Evolutionary conservation across 2,329 filamentous ascomycete genomes (phyloP).

Genomic region (Colletotrichum australisinense): DNA sequence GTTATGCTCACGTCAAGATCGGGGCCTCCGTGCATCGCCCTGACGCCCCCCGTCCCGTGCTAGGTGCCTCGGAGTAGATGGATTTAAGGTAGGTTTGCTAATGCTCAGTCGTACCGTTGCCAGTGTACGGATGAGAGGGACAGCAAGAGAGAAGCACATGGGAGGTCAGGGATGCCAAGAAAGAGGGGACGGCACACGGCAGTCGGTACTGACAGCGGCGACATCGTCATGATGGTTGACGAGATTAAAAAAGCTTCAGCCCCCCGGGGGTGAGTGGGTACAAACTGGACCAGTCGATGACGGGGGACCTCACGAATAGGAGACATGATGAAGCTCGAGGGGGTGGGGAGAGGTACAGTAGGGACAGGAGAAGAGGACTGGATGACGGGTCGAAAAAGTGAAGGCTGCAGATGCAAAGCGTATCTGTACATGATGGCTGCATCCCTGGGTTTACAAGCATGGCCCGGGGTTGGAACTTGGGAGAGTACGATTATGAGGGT

Average conservation of each 20-base stretch:
- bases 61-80: background rate
- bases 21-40: slow-evolving; percentile 12
- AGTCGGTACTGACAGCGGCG: background rate
- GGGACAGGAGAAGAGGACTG: background rate
- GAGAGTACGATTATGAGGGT: background rate
- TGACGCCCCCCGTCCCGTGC: background rate
- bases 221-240: slow-evolving; percentile 4
- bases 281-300: slow-evolving; percentile 4
- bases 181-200: slow-evolving; percentile 11
- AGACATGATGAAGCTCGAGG: background rate
- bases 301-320: background rate
- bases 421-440: slow-evolving; percentile 21
- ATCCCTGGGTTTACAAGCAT: background rate
- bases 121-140: background rate
- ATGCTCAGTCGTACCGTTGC: background rate
- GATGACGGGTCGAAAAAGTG: slow-evolving; percentile 8
- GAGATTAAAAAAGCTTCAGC: slow-evolving; percentile 19
- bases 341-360: background rate
- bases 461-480: background rate
- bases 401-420: slow-evolving; percentile 26
- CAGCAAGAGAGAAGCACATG: background rate
- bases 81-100: background rate
- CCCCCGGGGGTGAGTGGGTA: background rate
- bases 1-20: background rate
- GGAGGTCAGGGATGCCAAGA: slow-evolving; percentile 10